Evolutionary conservation across 2,329 filamentous ascomycete genomes (phyloP).

Genomic region (Colletotrichum sublineola): DNA sequence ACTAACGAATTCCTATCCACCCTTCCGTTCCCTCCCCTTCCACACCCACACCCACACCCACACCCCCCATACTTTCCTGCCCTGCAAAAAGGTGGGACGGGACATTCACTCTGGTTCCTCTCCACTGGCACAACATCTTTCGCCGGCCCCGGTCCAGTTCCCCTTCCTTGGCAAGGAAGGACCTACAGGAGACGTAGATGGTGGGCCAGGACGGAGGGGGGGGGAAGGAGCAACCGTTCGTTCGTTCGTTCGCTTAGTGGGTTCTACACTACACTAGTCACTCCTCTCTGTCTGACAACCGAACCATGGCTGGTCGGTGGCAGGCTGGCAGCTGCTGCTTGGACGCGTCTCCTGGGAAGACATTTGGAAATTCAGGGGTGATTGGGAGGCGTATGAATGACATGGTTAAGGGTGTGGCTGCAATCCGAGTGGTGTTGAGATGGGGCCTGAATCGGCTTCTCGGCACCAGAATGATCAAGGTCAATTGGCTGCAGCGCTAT

Average conservation of each 20-base stretch:
- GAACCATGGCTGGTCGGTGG: constrained; percentile 22
- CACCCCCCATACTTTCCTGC: constrained; percentile 20
- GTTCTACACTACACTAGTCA: neutral
- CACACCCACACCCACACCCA: neutral
- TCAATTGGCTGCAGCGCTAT: constrained; percentile 14
- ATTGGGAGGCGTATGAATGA: constrained; percentile 23
- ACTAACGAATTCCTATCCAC: constrained; percentile 13
- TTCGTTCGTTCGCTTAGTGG: constrained; percentile 15
- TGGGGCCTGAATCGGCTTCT: constrained; percentile 27
- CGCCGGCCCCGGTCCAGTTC: constrained; percentile 25
- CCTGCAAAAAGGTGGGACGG: neutral
- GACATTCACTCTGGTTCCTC: neutral
- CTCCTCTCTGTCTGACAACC: constrained; percentile 32
- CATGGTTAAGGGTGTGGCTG: constrained; percentile 24
- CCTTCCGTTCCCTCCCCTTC: neutral
- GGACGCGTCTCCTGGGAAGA: constrained; percentile 13
- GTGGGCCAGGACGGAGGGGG: constrained; percentile 14
- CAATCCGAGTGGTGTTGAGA: constrained; percentile 20
- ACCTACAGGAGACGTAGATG: constrained; percentile 40
- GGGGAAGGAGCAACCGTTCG: constrained; percentile 9
- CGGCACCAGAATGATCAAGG: constrained; percentile 2
- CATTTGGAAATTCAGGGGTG: constrained; percentile 22
- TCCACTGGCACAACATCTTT: constrained; percentile 11
- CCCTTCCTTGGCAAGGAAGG: constrained; percentile 39
- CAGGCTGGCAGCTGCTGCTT: constrained; percentile 21